Evolutionary conservation across 805 yeast genomes (phyloP).

Genomic region (Zygosaccharomyces kombuchaensis): DNA sequence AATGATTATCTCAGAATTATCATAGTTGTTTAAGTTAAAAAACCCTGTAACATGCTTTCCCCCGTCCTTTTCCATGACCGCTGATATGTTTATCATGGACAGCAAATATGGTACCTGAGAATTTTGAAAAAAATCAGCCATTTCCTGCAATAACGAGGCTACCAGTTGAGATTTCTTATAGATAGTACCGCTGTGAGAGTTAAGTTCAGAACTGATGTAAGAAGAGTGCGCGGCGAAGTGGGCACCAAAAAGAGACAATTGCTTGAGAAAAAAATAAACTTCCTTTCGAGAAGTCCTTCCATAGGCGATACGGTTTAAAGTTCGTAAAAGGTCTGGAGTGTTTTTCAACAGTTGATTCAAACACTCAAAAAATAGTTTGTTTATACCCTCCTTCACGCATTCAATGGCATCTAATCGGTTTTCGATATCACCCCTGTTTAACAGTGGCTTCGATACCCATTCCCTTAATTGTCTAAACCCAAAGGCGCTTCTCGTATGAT

Average conservation of each 20-base stretch:
- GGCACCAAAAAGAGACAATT: conserved; percentile 38
- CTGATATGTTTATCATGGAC: conserved; percentile 48
- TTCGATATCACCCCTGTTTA: conserved; percentile 48
- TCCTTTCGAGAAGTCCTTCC: conserved; percentile 57
- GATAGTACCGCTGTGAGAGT: conserved; percentile 15
- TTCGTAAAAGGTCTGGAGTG: conserved; percentile 56
- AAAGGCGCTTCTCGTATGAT: conserved; percentile 73
- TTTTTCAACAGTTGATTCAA: conserved; percentile 34
- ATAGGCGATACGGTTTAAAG: conserved; percentile 55
- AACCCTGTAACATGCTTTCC: conserved; percentile 44
- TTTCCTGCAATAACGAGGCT: conserved; percentile 34
- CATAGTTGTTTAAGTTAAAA: conserved; percentile 38
- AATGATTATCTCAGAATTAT: conserved; percentile 40
- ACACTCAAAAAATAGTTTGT: conserved; percentile 38
- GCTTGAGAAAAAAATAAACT: conserved; percentile 48
- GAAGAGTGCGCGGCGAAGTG: conserved; percentile 31
- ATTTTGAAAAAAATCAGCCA: conserved; percentile 36
- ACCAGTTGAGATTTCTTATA: conserved; percentile 35
- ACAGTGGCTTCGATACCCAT: conserved; percentile 77
- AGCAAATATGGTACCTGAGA: conserved; percentile 38
- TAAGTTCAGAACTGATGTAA: conserved; percentile 29
- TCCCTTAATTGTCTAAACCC: conserved; percentile 62
- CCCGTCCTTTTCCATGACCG: conserved; percentile 46
- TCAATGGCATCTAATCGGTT: conserved; percentile 61
- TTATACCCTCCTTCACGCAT: conserved; percentile 39